phyloP scores from a whole-genome alignment of 148 eudicot species.

The Diospyros lotus region DNA sequence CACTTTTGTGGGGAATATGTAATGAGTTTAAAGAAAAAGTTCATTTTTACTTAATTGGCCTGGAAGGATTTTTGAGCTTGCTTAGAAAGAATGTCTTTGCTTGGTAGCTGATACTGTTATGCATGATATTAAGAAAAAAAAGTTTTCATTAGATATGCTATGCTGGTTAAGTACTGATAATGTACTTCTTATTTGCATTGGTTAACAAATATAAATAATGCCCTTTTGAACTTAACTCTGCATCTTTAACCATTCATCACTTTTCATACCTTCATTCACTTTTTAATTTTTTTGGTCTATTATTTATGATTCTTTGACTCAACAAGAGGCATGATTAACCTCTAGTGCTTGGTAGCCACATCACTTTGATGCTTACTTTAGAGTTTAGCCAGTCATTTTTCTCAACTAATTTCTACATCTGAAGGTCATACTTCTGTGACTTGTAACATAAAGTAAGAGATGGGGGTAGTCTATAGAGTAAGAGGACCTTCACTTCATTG shows the following conservation, averaged over 20 bases:
- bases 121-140: background rate
- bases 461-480: background rate
- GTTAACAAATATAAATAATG: background rate
- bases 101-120: background rate
- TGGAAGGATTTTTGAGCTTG: background rate
- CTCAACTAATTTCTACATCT: background rate
- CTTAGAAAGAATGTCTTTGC: background rate
- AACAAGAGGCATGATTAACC: no score
- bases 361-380: no score
- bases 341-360: no score
- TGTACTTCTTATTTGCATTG: constrained; percentile 2
- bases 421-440: background rate
- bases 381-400: background rate
- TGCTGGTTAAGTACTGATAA: background rate
- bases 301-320: background rate
- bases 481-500: background rate
- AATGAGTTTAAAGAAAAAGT: background rate
- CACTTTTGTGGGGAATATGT: background rate
- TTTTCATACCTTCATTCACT: background rate
- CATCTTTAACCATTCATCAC: background rate
- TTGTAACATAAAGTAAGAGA: background rate
- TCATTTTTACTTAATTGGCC: background rate
- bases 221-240: background rate
- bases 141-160: background rate
- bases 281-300: background rate